These are phyloP conservation scores for Pythium pectinolyticum DNA, from an alignment of 352 stramenopile genomes.

Conservation along the genomic window DNA sequence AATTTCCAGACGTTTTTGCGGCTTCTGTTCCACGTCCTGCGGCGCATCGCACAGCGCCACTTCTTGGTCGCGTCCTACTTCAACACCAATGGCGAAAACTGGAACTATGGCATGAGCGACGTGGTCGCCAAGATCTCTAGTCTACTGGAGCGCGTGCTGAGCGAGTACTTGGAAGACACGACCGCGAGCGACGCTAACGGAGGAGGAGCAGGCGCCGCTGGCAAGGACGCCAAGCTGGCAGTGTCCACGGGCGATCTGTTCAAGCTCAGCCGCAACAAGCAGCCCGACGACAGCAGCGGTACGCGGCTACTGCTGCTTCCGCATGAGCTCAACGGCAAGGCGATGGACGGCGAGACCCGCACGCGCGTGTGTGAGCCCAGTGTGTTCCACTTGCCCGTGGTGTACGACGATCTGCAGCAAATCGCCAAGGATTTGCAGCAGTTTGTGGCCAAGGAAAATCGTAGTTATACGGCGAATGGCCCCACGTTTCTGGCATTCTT, in stretches of 20 bases:
- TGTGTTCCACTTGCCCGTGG: constrained; percentile 72
- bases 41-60: constrained; percentile 66
- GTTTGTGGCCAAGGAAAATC: constrained; percentile 29
- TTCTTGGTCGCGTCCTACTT: constrained; percentile 66
- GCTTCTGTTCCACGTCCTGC: constrained; percentile 64
- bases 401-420: constrained; percentile 68
- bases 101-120: constrained; percentile 69
- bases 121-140: constrained; percentile 64
- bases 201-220: no score
- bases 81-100: constrained; percentile 54
- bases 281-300: constrained; percentile 28
- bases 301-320: constrained; percentile 26
- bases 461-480: constrained; percentile 9
- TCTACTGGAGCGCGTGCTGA: constrained; percentile 62
- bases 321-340: constrained; percentile 27
- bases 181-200: constrained; percentile 24
- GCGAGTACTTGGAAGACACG: constrained; percentile 63
- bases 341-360: constrained; percentile 30
- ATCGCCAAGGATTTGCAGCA: constrained; percentile 65
- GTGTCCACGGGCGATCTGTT: constrained; percentile 41
- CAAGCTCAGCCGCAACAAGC: constrained; percentile 65
- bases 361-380: constrained; percentile 65
- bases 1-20: constrained; percentile 74
- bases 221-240: constrained; percentile 26
- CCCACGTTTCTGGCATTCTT: constrained; percentile 55